Evolutionary conservation across 2,329 filamentous ascomycete genomes (phyloP).

Genomic region (Aspergillus fijiensis): DNA sequence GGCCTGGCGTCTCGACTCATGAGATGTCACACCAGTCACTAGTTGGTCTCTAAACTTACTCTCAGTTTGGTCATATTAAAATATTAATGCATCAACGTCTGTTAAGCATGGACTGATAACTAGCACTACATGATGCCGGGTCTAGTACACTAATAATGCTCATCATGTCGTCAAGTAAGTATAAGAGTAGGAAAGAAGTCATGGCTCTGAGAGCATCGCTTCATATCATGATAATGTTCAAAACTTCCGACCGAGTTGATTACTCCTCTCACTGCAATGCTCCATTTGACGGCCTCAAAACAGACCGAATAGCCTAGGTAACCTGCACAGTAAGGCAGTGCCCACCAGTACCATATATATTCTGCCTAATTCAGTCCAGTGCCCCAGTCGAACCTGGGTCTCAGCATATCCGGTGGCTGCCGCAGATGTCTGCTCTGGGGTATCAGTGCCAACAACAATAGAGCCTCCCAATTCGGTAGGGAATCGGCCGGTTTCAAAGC

Average conservation of each 20-base stretch:
- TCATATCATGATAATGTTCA: slow-evolving; percentile 3
- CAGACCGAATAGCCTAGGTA: slow-evolving; percentile 26
- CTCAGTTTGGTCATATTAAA: neutral
- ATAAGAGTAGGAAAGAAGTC: neutral
- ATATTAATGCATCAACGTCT: neutral
- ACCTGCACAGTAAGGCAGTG: slow-evolving; percentile 35
- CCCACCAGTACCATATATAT: slow-evolving; percentile 44
- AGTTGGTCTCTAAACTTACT: neutral
- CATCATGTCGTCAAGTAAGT: neutral
- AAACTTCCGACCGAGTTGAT: neutral
- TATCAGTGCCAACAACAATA: slow-evolving; percentile 47
- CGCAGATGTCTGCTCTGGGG: slow-evolving; percentile 30
- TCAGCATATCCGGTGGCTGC: slow-evolving; percentile 44
- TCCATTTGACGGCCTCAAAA: slow-evolving; percentile 10
- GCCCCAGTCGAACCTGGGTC: slow-evolving; percentile 42
- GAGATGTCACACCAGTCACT: too few relatives aligned
- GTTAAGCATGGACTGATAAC: neutral
- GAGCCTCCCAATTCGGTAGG: slow-evolving; percentile 63
- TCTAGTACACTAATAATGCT: neutral
- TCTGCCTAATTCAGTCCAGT: slow-evolving; percentile 45
- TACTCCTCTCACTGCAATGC: neutral
- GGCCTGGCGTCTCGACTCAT: too few relatives aligned
- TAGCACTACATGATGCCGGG: neutral
- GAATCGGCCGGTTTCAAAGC: slow-evolving; percentile 73
- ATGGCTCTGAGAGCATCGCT: neutral